Base-by-base conservation (phyloP, 768 basidiomycete genomes). In the Rhodotorula taiwanensis region DNA sequence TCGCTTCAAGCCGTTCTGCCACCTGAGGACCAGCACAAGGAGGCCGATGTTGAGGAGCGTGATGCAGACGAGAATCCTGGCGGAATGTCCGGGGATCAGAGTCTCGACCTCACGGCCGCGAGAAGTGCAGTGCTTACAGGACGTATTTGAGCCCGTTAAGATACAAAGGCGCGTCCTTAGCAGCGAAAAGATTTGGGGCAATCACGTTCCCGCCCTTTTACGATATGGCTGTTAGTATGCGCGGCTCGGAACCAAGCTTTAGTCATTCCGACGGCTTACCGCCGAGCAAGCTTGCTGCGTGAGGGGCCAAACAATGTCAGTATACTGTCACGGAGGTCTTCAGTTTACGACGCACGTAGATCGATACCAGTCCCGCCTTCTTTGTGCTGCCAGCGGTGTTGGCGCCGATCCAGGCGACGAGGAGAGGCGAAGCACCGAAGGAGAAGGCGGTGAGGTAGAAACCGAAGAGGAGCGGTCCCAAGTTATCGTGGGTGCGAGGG, bases 321-420 rank as follows among this genome's bases (percentile, higher is more conserved):
- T n/a, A n/a, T n/a, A n/a, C n/a, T n/a, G n/a, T n/a, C n/a, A n/a
- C n/a, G n/a, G n/a, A n/a, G n/a, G n/a, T n/a, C n/a, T n/a, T n/a
- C n/a, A n/a, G n/a, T n/a, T n/a, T n/a, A n/a, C n/a, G n/a, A n/a
- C n/a, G n/a, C 44, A 75, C 70, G 69, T 64, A 75, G 8, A 72
- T 39, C 6, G 70, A 47, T 47, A 72, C 62, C n/a, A 69, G 60
- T 42, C 52, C 66, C 7, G 62, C 55, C 62, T 72, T 71, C 67
- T 73, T 73, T 18, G 72, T 71, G 42, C 70, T 64, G 21, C 75
- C 75, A 21, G 62, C 74, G n/a, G 70, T 70, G 67, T 75, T 75
- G 36, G 72, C 73, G 5, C 74, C 71, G 53, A 76, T 74, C 76
- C 75, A 76, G 28, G 66, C 67, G 34, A 75, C 68, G 60, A 76